These are phyloP conservation scores for Suhomyces bribrorum DNA, from an alignment of 1,139 yeast species.

Conservation along the genomic window DNA sequence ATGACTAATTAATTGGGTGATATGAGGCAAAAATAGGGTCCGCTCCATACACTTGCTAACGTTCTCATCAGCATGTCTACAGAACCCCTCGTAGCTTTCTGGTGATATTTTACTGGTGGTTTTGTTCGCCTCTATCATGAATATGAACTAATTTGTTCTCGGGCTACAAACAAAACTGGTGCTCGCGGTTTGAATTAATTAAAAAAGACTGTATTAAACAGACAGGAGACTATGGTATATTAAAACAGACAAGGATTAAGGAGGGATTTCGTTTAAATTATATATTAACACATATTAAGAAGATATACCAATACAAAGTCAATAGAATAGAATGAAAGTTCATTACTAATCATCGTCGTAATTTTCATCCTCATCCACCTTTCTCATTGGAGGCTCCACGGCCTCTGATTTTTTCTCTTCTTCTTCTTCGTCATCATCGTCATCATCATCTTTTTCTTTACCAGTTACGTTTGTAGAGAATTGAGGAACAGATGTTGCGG, in stretches of 20 bases:
- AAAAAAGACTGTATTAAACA: no score
- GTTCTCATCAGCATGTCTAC: no score
- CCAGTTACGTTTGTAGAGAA: constrained; percentile 27
- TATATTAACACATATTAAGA: constrained; percentile 11
- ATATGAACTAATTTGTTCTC: no score
- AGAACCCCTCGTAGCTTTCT: no score
- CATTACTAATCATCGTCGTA: constrained; percentile 57
- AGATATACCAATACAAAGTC: constrained; percentile 3
- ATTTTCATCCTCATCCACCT: constrained; percentile 80
- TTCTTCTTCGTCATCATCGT: constrained; percentile 43
- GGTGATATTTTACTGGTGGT: no score
- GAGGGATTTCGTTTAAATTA: not conserved
- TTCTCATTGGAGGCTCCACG: constrained; percentile 69
- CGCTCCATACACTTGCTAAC: no score
- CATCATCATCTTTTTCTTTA: constrained; percentile 24
- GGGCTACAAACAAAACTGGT: no score
- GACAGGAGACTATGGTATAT: no score
- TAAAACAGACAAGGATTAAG: not conserved
- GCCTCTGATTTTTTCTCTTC: constrained; percentile 28
- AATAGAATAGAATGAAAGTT: constrained; percentile 1
- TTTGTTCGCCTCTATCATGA: no score
- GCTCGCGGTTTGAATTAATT: no score
- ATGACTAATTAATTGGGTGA: no score
- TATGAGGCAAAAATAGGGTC: no score
- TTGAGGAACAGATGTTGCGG: constrained; percentile 18